phyloP scores from a whole-genome alignment of 1,284 basidiomycete genomes.

The Ustilago loliicola region DNA sequence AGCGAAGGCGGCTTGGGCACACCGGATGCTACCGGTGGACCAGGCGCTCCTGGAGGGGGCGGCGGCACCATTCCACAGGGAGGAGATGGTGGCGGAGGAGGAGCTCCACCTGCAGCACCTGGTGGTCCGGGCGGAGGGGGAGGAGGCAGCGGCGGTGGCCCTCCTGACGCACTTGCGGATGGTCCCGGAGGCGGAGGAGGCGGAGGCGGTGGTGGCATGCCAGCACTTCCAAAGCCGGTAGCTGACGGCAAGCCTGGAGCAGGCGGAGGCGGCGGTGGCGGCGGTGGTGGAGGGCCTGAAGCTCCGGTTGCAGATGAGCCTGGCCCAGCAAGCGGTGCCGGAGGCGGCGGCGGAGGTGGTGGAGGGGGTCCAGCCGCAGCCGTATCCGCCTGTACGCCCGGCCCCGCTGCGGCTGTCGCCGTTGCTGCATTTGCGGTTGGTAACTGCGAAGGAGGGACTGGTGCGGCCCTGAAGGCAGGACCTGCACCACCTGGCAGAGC shows the following conservation, averaged over 20 bases:
- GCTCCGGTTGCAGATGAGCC: neutral
- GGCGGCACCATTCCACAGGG: slow-evolving; percentile 19
- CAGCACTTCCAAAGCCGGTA: slow-evolving; percentile 5
- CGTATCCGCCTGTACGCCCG: neutral
- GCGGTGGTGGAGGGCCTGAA: slow-evolving; percentile 26
- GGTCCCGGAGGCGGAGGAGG: slow-evolving; percentile 29
- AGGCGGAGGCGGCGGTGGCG: slow-evolving; percentile 43
- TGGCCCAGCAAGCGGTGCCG: slow-evolving; percentile 17
- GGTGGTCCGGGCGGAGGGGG: slow-evolving; percentile 27
- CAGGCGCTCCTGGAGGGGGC: slow-evolving; percentile 34
- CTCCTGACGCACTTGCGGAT: neutral
- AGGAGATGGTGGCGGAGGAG: slow-evolving; percentile 52
- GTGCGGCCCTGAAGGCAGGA: slow-evolving; percentile 3
- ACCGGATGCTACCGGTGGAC: slow-evolving; percentile 19
- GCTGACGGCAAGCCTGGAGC: slow-evolving; percentile 12
- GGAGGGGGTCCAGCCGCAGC: slow-evolving; percentile 14
- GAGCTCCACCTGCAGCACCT: slow-evolving; percentile 10
- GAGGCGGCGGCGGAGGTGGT: slow-evolving; percentile 14
- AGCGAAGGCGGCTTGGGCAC: slow-evolving; percentile 39
- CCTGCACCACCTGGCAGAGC: neutral
- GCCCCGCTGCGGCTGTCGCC: neutral
- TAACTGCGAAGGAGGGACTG: slow-evolving; percentile 8
- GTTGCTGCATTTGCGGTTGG: neutral
- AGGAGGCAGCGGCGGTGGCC: slow-evolving; percentile 26
- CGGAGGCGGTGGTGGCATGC: slow-evolving; percentile 30